Evolutionary conservation across 257 asterid species (phyloP).

Genomic region (Plectranthus barbatus): DNA sequence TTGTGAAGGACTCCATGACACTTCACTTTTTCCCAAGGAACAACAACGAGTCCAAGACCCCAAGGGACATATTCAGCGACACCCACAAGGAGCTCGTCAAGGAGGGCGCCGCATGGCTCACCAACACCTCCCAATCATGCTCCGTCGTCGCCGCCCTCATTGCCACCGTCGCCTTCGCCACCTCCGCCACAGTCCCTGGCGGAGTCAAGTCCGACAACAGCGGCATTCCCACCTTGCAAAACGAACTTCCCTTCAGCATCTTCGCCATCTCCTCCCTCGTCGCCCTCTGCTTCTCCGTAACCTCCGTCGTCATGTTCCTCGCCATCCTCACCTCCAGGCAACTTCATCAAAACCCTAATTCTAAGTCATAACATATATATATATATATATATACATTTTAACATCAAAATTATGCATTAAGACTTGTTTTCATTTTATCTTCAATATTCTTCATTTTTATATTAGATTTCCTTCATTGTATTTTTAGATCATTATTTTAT

Average conservation of each 20-base stretch:
- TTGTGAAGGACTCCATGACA: conserved; percentile 35
- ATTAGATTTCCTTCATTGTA: too few species aligned
- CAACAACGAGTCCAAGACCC: conserved; percentile 25
- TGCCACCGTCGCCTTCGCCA: conserved; percentile 59
- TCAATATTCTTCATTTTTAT: too few species aligned
- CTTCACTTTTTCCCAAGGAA: conserved; percentile 18
- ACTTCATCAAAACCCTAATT: too few species aligned
- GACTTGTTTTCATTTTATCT: too few species aligned
- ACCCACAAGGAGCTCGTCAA: conserved; percentile 19
- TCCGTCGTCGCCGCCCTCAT: conserved; percentile 56
- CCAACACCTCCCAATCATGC: conserved; percentile 44
- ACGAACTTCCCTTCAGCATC: conserved; percentile 23
- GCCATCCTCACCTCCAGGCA: conserved; percentile 47
- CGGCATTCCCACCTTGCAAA: conserved; percentile 27
- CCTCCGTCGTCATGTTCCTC: conserved; percentile 42
- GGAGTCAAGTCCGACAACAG: conserved; percentile 15
- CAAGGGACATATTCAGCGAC: conserved; percentile 26
- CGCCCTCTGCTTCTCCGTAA: conserved; percentile 47
- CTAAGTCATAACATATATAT: too few species aligned
- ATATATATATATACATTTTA: too few species aligned
- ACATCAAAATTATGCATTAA: too few species aligned
- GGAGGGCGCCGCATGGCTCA: conserved; percentile 39
- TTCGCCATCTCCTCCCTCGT: conserved; percentile 41
- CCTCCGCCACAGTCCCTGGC: conserved; percentile 45
- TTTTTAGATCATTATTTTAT: too few species aligned